Conservation (phyloP, 2,329 filamentous ascomycete genomes). For the Onygenales sp. region DNA sequence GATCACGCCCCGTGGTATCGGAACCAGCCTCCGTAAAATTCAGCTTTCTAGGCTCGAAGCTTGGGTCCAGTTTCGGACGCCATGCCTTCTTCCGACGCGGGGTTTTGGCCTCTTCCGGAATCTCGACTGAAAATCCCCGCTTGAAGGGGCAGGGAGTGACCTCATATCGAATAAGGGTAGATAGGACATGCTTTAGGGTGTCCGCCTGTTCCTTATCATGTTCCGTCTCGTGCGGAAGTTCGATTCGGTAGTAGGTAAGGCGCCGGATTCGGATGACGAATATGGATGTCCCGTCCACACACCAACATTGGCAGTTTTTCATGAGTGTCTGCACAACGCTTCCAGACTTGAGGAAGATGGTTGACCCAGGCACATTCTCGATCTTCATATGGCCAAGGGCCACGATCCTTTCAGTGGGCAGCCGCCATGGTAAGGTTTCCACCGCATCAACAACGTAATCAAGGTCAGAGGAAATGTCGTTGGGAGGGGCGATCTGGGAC, state of each 20-base stretch:
- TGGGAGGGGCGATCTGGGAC: constrained; percentile 25
- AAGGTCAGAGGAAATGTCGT: constrained; percentile 30
- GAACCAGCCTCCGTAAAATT: constrained; percentile 5
- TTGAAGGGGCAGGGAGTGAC: constrained; percentile 81
- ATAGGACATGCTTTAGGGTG: constrained; percentile 59
- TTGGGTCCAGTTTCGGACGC: constrained; percentile 44
- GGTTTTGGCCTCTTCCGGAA: constrained; percentile 59
- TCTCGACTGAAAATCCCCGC: constrained; percentile 61
- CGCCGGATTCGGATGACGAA: constrained; percentile 81
- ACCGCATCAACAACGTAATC: constrained; percentile 43
- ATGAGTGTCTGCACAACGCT: constrained; percentile 76
- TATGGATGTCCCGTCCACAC: constrained; percentile 71
- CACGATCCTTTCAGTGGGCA: constrained; percentile 69
- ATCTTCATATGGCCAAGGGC: constrained; percentile 74
- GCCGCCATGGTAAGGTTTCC: constrained; percentile 62
- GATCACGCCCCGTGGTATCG: constrained; percentile 17
- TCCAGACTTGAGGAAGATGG: constrained; percentile 80
- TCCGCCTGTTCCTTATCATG: constrained; percentile 57
- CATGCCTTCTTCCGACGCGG: constrained; percentile 60
- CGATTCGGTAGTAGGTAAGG: constrained; percentile 83
- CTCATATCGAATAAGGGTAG: constrained; percentile 71
- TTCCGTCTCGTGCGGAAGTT: constrained; percentile 58
- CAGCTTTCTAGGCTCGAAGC: constrained; percentile 1
- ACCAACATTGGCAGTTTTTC: constrained; percentile 88
- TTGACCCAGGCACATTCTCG: constrained; percentile 75